These are phyloP conservation scores for Rhizophora apiculata DNA, from an alignment of 345 rosid genomes.

Conservation along the genomic window DNA sequence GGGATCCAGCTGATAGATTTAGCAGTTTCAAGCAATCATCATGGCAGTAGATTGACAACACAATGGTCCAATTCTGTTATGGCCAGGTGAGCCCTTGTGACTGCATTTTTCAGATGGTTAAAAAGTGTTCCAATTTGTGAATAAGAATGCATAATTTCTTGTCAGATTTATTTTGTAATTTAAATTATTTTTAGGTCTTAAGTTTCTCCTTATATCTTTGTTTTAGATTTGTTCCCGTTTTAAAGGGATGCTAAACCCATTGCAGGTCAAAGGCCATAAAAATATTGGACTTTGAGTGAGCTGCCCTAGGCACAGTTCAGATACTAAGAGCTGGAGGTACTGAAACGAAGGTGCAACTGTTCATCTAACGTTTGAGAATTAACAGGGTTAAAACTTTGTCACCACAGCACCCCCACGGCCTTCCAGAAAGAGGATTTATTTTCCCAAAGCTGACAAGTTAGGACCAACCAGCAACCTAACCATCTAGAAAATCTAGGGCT, in stretches of 20 bases:
- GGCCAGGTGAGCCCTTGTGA: not conserved
- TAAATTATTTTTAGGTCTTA: no score
- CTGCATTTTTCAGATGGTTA: no score
- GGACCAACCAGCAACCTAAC: not conserved
- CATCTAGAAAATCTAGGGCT: not conserved
- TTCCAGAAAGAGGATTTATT: not conserved
- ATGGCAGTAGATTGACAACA: constrained; percentile 43
- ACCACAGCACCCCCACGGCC: not conserved
- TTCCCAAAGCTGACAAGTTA: not conserved
- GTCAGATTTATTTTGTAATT: not conserved
- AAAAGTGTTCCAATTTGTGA: no score
- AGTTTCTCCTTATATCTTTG: not conserved
- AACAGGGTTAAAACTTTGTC: not conserved
- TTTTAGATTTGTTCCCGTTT: not conserved
- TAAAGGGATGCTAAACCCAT: not conserved
- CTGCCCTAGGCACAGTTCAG: not conserved
- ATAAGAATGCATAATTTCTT: not conserved
- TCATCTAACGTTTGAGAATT: no score
- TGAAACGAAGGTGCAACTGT: not conserved
- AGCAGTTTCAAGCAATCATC: constrained; percentile 59
- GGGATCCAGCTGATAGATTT: constrained; percentile 40
- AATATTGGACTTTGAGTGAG: not conserved
- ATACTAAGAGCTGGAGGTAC: not conserved
- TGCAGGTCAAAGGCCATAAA: not conserved
- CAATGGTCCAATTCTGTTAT: not conserved